Evolutionary conservation across 2,329 filamentous ascomycete species (phyloP), one percentile per base, ranked within the genome.

Genomic region (Botryosphaeria dothidea): DNA sequence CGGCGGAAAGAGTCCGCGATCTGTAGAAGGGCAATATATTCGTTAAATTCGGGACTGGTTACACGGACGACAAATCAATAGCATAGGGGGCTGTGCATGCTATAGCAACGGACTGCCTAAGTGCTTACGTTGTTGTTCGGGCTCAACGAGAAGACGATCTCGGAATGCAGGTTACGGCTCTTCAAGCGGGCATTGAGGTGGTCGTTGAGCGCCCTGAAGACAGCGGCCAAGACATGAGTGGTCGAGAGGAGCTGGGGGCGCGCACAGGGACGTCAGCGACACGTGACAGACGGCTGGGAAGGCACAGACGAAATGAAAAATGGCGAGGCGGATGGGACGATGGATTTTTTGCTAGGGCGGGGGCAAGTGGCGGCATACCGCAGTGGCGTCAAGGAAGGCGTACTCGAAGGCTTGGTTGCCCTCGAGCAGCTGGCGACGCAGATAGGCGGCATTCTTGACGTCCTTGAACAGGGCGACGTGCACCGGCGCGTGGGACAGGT

Each of bases 1-100:
- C 90, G 89, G 34, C 92, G 90, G 78, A 98, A 98, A 0, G 93
- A 90, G 71, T 97, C 93, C 60, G 92, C 87, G 73, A 99, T 98
- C 92, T 96, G 70, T 19, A 36, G 7, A 43, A 34, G 23, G 3
- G 45, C 23, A 23, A 31, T 19, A 19, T 25, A 19, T 38, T 5
- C 31, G 23, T 41, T 58, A 29, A 43, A 58, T 58, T 56, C n/a
- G 52, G 52, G 52, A 56, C 19, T 27, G 43, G 57, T 21, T 62
- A 41, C 57, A 48, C 43, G 27, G 29, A 38, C n/a, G 45, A 21
- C 11, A 29, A 13, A 48, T 29, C 57, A 19, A 29, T 36, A 19
- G 23, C 31, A 61, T 46, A 49, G 31, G 52, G 52, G 52, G 52
- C 52, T 25, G 52, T 41, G 43, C 43, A 49, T 49, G 52, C 52